phyloP scores from a whole-genome alignment of 2,329 filamentous ascomycete genomes.

The Exophiala oligosperma region DNA sequence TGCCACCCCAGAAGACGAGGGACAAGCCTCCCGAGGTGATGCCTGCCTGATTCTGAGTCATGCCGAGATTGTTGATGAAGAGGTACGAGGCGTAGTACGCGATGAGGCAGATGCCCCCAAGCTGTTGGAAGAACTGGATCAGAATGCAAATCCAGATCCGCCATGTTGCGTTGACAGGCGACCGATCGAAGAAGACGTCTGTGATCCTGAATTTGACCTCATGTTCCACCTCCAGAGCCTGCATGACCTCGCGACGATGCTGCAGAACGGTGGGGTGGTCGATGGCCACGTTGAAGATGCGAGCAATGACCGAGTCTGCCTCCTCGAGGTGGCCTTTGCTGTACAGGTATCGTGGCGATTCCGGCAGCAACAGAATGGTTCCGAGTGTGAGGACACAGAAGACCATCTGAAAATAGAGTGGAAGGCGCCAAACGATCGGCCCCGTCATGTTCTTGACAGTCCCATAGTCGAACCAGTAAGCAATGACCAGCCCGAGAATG shows the following conservation, averaged over 20 bases:
- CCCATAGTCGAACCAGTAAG: slow-evolving; percentile 35
- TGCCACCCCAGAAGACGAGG: slow-evolving; percentile 7
- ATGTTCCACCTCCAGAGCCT: background rate
- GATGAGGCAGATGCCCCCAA: slow-evolving; percentile 4
- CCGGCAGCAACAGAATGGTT: slow-evolving; percentile 38
- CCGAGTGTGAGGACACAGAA: slow-evolving; percentile 40
- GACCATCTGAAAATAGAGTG: slow-evolving; percentile 48
- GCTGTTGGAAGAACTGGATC: slow-evolving; percentile 13
- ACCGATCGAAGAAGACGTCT: slow-evolving; percentile 4
- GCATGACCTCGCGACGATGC: background rate
- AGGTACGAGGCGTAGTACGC: slow-evolving; percentile 23
- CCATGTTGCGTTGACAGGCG: slow-evolving; percentile 7
- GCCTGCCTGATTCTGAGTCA: slow-evolving; percentile 13
- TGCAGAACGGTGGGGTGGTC: background rate
- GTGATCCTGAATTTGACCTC: background rate
- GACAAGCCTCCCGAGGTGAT: background rate
- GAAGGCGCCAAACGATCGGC: slow-evolving; percentile 40
- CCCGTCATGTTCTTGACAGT: slow-evolving; percentile 6
- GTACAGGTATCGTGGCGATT: slow-evolving; percentile 33
- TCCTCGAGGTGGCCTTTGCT: slow-evolving; percentile 2
- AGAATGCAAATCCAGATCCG: slow-evolving; percentile 7
- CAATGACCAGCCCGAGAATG: slow-evolving; percentile 28
- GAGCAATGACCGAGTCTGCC: slow-evolving; percentile 4
- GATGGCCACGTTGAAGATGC: slow-evolving; percentile 2
- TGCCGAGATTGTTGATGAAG: slow-evolving; percentile 20